These are phyloP conservation scores for Capsicum chinense DNA, from an alignment of 257 asterid species.

Conservation along the genomic window DNA sequence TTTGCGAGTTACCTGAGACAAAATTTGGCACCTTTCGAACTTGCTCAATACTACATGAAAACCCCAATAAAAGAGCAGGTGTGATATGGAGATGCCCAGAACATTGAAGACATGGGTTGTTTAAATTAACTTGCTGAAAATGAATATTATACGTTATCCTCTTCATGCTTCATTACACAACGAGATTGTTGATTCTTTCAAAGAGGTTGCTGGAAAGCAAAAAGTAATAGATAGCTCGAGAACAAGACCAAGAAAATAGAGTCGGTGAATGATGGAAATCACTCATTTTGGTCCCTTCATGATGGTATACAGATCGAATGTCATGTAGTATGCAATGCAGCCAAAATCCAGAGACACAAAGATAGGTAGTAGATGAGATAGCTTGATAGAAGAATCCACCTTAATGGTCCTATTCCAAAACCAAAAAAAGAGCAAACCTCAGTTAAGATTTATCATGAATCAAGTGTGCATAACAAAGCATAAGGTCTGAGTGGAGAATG, in stretches of 20 bases:
- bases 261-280: not conserved
- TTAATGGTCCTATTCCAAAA: conserved; percentile 21
- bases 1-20: not conserved
- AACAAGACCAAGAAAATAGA: not conserved
- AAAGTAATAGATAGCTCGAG: not conserved
- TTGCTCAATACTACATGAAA: not conserved
- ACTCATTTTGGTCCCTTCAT: not conserved
- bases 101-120: not conserved
- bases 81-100: not conserved
- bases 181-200: conserved; percentile 18
- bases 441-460: not conserved
- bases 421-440: not conserved
- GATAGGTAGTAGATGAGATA: conserved; percentile 33
- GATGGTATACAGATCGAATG: not conserved
- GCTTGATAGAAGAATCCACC: conserved; percentile 38
- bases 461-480: not conserved
- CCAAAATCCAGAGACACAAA: conserved; percentile 30
- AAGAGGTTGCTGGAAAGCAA: not conserved
- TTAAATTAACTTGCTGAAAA: not conserved
- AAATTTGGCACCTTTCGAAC: not conserved
- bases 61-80: not conserved
- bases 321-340: conserved; percentile 31
- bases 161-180: not conserved
- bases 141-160: not conserved
- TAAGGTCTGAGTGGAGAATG: not conserved